Evolutionary conservation across 2,329 filamentous ascomycete genomes (phyloP), one percentile per base, ranked within the genome.

Genomic region (Chaetomiaceae sp.): DNA sequence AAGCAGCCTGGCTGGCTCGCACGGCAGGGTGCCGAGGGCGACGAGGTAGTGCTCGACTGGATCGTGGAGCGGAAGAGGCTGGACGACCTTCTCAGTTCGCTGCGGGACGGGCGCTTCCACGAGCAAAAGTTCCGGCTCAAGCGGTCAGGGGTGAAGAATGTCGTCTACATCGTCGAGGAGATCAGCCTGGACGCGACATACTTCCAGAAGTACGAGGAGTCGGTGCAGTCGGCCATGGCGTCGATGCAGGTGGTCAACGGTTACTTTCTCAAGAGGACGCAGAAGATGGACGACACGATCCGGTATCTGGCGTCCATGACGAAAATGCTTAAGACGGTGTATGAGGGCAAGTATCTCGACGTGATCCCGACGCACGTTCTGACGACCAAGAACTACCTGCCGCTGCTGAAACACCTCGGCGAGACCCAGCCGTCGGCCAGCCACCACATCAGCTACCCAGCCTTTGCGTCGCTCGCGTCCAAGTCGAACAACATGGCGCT

Each of bases 61-160:
- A 87, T 93, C 39, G 78, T 90, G 1, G 88, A 93, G 68, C 78
- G 88, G 54, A 93, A 93, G 64, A 77, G 88, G 8, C 76, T 91
- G 0, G 87, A 92, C 62, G 88, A 93, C 64, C 70, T 93, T 41
- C 77, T 92, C n/a, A 73, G 77, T 44, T 90, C 86, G 55, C 89
- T 93, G 68, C 89, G 87, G 65, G 88, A 92, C 55, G 86, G 87
- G 1, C 82, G 88, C 2, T 92, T 90, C 60, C 85, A 86, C 58
- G 88, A 93, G 65, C 88, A 93, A 64, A 92, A 93, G 64, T 92
- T 90, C 63, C 83, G 88, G 1, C 74, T 92, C 10, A 78, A 79
- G 48, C 81, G 81, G 45, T 87, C 82, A 0, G 87, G 87, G 0
- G 74, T 89, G n/a, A 81, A 79, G 51, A 86, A 90, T 59, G 84